Base-by-base conservation (phyloP, 768 basidiomycete species). In the Pleurotus pulmonarius region DNA sequence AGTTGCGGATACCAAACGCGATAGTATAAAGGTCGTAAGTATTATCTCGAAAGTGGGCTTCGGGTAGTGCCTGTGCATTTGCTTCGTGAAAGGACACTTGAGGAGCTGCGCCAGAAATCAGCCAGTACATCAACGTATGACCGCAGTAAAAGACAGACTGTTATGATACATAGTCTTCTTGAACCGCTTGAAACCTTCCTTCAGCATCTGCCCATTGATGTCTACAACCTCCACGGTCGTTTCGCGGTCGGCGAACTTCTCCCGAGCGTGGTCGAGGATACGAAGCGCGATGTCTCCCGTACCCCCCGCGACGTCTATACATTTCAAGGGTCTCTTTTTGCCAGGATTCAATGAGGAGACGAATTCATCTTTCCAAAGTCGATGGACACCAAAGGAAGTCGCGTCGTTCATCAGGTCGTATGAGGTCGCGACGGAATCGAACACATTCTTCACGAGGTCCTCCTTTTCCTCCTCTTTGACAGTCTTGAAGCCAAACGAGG, bases 321-420 rank as follows among this genome's bases (percentile, higher is more conserved):
- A 96, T 59, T 83, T 84, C 68, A 85, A 65, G 1, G 87, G 83
- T 1, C 88, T 88, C 58, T 81, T 85, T 54, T 82, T 82, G 39
- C 92, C 92, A 3, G 92, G 94, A 61, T 83, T 81, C 58, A 98
- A 71, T 0, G 78, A 73, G 1, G 84, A 80, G 24, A 98, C 86
- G 66, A 92, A 91, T 15, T 86, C 78, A 69, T 98, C 94, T 73
- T 98, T 99, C 97, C 97, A 99, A 20, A 99, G 75, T 54, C 97
- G 82, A 67, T 98, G 97, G 8, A 98, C 87, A 37, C 97, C 97
- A 59, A 98, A 73, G 3, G 97, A 98, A 70, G 94, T 91, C n/a
- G 94, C 92, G 67, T 98, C 97, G 77, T 99, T 99, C 96, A 99
- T 97, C 41, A 98, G 70, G 71, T 98, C 97, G 73, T 99, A 99